Evolutionary conservation across 1,139 yeast genomes (phyloP), one percentile per base, ranked within the genome.

Genomic region (Wickerhamomyces sp.): DNA sequence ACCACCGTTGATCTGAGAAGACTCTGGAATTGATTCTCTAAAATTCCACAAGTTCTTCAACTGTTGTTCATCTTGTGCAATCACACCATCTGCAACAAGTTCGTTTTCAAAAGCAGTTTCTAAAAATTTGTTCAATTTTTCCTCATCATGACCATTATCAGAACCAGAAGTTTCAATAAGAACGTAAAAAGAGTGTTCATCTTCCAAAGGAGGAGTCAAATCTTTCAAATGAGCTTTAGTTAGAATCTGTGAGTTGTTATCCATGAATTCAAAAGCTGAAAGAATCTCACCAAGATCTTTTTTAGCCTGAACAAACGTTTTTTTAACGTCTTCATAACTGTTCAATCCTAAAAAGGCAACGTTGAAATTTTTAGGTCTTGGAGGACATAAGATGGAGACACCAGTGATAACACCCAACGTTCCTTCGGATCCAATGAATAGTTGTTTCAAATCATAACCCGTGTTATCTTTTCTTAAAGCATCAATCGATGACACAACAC

Each of bases 221-320:
- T 65, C 68, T 32, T 70, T 64, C 47, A 79, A 66, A 50, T 77
- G 73, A 35, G 69, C 62, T 28, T 68, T 70, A 17, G 88, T 78
- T 45, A 87, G 66, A 28, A 66, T 57, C 58, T 85, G 94, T 3
- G 94, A 81, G 37, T 72, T 73, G 20, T 72, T 66, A 57, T 89
- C 98, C 96, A 89, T 89, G 52, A 89, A 85, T 59, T 89, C 98
- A 61, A 87, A 89, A 7, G 97, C 96, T 24, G 95, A 84, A 42
- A 89, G 68, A 45, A 89, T 80, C 58, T 89, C 97, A 16, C 85
- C 75, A 28, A 89, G 72, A 51, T 86, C 95, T 31, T 66, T 61
- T 52, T 84, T 82, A 25, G 96, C 94, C 47, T 75, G 77, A 30
- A 75, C 78, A 60, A 88, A 91, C 2, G 89, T 82, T 52, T 82